Conservation (phyloP, 257 asterid genomes). For the Primulina tabacum region DNA sequence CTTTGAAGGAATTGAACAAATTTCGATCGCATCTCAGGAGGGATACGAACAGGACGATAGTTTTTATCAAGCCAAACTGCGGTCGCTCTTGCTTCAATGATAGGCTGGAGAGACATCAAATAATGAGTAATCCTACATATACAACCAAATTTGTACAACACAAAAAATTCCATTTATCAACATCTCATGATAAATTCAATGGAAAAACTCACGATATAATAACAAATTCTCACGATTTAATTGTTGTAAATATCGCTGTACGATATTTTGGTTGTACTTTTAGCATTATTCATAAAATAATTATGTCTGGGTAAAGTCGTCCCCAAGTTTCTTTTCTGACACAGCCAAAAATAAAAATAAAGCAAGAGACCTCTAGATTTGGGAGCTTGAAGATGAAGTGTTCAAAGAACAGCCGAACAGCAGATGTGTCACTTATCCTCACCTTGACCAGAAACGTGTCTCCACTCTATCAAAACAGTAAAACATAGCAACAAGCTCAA, state of each 20-base stretch:
- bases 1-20: slow-evolving; percentile 50
- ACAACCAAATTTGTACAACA: no score
- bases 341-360: background rate
- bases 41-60: slow-evolving; percentile 82
- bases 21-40: slow-evolving; percentile 61
- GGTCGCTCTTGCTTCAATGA: slow-evolving; percentile 77
- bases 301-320: no score
- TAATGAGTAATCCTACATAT: background rate
- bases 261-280: no score
- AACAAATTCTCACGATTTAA: no score
- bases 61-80: slow-evolving; percentile 87
- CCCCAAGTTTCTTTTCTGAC: background rate
- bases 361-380: slow-evolving; percentile 51
- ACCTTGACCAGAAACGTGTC: slow-evolving; percentile 77
- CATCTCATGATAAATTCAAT: no score
- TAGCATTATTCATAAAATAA: no score
- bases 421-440: slow-evolving; percentile 57
- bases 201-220: no score
- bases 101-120: slow-evolving; percentile 44
- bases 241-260: no score
- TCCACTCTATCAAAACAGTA: slow-evolving; percentile 57
- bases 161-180: no score
- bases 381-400: slow-evolving; percentile 78
- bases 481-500: background rate
- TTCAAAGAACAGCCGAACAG: slow-evolving; percentile 71